phyloP scores from a whole-genome alignment of 1,139 yeast species.

The Entelexis paramagnoliae region DNA sequence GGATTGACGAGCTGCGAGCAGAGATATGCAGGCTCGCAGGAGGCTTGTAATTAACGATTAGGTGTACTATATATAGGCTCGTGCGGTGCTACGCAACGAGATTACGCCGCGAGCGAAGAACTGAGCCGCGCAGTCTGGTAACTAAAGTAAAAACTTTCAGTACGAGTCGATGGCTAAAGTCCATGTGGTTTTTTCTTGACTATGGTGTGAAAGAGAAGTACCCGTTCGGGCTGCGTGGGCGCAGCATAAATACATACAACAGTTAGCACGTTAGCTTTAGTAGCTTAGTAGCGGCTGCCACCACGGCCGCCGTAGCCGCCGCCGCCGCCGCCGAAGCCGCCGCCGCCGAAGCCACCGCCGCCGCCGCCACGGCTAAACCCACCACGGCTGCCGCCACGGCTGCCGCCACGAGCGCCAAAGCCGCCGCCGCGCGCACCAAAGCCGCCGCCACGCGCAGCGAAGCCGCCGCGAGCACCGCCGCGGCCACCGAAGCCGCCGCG shows the following conservation, averaged over 20 bases:
- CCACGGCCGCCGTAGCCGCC: neutral
- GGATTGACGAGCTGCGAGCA: conserved; percentile 27
- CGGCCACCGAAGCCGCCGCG: conserved; percentile 20
- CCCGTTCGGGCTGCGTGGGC: too few relatives aligned
- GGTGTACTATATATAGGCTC: too few relatives aligned
- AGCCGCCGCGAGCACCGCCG: conserved; percentile 32
- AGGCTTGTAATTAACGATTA: too few relatives aligned
- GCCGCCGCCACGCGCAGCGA: too few relatives aligned
- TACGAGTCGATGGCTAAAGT: too few relatives aligned
- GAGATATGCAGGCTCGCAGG: conserved; percentile 22
- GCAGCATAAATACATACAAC: neutral
- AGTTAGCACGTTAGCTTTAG: neutral
- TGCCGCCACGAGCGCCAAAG: conserved; percentile 30
- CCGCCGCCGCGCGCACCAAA: conserved; percentile 26
- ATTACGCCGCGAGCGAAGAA: too few relatives aligned
- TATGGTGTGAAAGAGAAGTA: too few relatives aligned
- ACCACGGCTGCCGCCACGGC: conserved; percentile 33
- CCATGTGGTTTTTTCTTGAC: too few relatives aligned
- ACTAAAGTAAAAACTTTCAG: too few relatives aligned
- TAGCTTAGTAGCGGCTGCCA: neutral
- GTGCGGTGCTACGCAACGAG: too few relatives aligned
- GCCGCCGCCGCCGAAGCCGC: conserved; percentile 1
- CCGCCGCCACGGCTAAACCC: conserved; percentile 25
- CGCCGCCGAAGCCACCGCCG: neutral
- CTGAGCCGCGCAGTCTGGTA: too few relatives aligned